A percentile compares a stretch with the other conserved stretches of the same genome.
phyloP scores from a whole-genome alignment of 1,139 yeast species.

The Sugiyamaella japonica region DNA sequence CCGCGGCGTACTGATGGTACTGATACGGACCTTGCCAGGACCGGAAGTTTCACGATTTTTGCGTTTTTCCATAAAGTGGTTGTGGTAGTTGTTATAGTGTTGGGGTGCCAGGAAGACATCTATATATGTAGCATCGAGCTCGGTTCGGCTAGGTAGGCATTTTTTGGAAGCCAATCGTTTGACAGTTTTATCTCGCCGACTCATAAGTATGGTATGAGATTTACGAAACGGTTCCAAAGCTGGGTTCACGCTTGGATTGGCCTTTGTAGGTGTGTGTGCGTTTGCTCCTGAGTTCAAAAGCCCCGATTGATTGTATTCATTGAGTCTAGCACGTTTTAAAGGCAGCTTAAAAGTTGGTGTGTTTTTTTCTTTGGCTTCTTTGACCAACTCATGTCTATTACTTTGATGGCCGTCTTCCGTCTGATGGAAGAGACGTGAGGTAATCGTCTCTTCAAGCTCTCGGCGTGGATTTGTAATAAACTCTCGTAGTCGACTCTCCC shows the following conservation, averaged over 20 bases:
- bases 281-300: neutral
- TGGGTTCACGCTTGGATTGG: neutral
- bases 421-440: neutral
- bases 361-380: neutral
- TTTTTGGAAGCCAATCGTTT: neutral
- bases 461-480: slow-evolving; percentile 5
- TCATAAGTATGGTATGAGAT: slow-evolving; percentile 14
- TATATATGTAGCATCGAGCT: slow-evolving; percentile 25
- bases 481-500: slow-evolving; percentile 25
- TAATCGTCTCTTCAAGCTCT: neutral
- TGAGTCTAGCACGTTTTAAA: slow-evolving; percentile 2
- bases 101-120: slow-evolving; percentile 29
- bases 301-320: slow-evolving; percentile 16
- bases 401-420: neutral
- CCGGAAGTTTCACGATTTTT: slow-evolving; percentile 15
- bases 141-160: slow-evolving; percentile 14
- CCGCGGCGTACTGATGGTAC: slow-evolving; percentile 20
- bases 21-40: slow-evolving; percentile 19
- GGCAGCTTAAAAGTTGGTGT: slow-evolving; percentile 2
- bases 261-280: slow-evolving; percentile 5
- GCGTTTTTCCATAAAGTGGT: slow-evolving; percentile 11
- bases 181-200: slow-evolving; percentile 16
- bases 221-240: slow-evolving; percentile 16
- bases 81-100: slow-evolving; percentile 14
- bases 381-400: neutral